Percentiles rank a stretch among this genome's conserved stretches.
phyloP scores from a whole-genome alignment of 2,329 filamentous ascomycete genomes.

The Westerdykella aurantiaca region DNA sequence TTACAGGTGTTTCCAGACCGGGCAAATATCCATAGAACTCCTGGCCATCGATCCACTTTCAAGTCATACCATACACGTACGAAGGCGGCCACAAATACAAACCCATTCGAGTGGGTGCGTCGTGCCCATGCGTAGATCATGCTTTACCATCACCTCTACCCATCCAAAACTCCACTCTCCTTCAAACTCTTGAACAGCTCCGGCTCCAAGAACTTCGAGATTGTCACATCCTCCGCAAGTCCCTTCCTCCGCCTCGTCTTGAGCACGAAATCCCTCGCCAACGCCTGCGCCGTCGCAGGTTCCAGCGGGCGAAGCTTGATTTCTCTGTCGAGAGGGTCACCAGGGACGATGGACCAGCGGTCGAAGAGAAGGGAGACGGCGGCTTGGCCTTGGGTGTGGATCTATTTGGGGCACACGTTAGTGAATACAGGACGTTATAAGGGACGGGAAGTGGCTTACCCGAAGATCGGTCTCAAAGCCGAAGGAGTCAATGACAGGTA shows the following conservation, averaged over 20 bases:
- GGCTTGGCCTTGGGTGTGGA: constrained; percentile 90
- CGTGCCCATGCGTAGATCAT: no score
- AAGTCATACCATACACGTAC: no score
- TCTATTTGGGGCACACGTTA: constrained; percentile 39
- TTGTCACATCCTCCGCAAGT: constrained; percentile 87
- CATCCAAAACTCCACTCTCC: constrained; percentile 80
- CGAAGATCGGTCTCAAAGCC: constrained; percentile 96
- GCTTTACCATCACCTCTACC: constrained; percentile 15
- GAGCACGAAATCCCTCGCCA: constrained; percentile 89
- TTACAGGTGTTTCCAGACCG: no score
- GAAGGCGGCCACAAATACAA: no score
- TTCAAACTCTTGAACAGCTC: constrained; percentile 85
- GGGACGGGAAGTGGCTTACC: constrained; percentile 17
- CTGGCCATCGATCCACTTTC: no score
- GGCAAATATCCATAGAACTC: no score
- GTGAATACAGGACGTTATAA: not conserved
- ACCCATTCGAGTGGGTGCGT: no score
- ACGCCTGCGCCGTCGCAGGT: constrained; percentile 79
- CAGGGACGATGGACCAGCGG: constrained; percentile 90
- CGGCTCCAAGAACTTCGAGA: constrained; percentile 92
- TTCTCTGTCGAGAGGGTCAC: constrained; percentile 86
- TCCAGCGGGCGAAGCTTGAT: constrained; percentile 78
- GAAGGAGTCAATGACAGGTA: constrained; percentile 95
- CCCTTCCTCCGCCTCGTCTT: constrained; percentile 94
- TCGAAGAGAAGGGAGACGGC: constrained; percentile 92